Evolutionary conservation across 768 basidiomycete genomes (phyloP).

Genomic region (Porpolomopsis calyptriformis): DNA sequence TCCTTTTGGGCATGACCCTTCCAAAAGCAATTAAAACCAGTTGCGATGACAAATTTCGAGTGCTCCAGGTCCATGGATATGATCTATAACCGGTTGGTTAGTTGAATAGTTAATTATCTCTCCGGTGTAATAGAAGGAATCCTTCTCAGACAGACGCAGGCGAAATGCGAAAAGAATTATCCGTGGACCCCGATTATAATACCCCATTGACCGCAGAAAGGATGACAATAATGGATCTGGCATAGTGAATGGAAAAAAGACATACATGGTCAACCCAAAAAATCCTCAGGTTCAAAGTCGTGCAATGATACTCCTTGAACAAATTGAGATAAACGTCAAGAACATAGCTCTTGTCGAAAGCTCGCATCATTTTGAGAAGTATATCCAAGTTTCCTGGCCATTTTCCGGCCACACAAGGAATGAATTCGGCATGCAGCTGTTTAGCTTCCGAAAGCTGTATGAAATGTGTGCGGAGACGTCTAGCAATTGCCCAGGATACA

Average conservation of each 20-base stretch:
- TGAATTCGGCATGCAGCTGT: conserved; percentile 38
- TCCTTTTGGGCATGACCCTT: conserved; percentile 55
- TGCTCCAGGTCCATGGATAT: conserved; percentile 69
- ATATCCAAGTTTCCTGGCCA: conserved; percentile 76
- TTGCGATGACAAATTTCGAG: conserved; percentile 50
- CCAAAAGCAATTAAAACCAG: conserved; percentile 60
- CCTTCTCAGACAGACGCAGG: neutral
- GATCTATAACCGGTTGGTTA: conserved; percentile 36
- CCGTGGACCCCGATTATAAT: neutral
- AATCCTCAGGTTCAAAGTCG: conserved; percentile 58
- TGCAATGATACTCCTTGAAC: conserved; percentile 60
- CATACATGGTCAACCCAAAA: conserved; percentile 62
- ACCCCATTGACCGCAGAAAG: no score
- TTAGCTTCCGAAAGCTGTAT: conserved; percentile 34
- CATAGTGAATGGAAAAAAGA: conserved; percentile 10
- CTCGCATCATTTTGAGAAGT: conserved; percentile 42
- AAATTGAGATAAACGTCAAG: conserved; percentile 54
- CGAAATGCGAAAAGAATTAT: no score
- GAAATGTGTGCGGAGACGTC: conserved; percentile 24
- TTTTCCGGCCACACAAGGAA: conserved; percentile 52
- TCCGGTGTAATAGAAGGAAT: neutral
- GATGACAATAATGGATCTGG: neutral
- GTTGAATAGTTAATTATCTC: no score
- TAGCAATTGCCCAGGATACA: conserved; percentile 28
- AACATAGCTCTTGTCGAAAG: conserved; percentile 49